These are phyloP conservation scores for Cucumis cinereus DNA, from an alignment of 306 rosid genomes.

Conservation along the genomic window DNA sequence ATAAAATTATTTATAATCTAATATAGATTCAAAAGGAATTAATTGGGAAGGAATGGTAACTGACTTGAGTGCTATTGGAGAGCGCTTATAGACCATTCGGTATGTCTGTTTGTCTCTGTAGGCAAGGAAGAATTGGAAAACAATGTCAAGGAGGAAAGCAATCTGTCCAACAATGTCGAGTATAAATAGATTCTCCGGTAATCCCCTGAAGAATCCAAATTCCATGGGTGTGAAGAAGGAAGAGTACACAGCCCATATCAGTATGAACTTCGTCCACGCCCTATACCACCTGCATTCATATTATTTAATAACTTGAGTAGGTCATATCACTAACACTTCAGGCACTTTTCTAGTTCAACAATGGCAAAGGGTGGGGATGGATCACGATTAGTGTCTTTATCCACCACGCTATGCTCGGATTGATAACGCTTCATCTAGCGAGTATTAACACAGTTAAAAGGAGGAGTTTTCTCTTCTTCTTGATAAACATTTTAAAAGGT, in stretches of 20 bases:
- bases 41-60: not conserved
- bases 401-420: too few relatives aligned
- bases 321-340: too few relatives aligned
- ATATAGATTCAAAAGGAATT: not conserved
- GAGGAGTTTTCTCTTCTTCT: too few relatives aligned
- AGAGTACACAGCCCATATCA: constrained; percentile 90
- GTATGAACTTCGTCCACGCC: constrained; percentile 68
- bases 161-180: constrained; percentile 74
- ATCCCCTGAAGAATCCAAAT: constrained; percentile 83
- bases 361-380: too few relatives aligned
- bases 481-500: too few relatives aligned
- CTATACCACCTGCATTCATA: constrained; percentile 56
- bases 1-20: not conserved
- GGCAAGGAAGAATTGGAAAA: constrained; percentile 64
- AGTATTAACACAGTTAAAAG: too few relatives aligned
- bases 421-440: too few relatives aligned
- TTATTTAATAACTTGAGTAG: not conserved
- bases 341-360: too few relatives aligned
- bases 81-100: constrained; percentile 56
- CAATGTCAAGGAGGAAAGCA: constrained; percentile 70
- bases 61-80: constrained; percentile 67
- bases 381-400: too few relatives aligned
- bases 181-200: constrained; percentile 48
- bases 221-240: constrained; percentile 98
- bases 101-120: constrained; percentile 69